Percentiles rank a stretch among this genome's conserved stretches.
Evolutionary conservation across 768 basidiomycete genomes (phyloP).

Genomic region (Amanita fuliginea): DNA sequence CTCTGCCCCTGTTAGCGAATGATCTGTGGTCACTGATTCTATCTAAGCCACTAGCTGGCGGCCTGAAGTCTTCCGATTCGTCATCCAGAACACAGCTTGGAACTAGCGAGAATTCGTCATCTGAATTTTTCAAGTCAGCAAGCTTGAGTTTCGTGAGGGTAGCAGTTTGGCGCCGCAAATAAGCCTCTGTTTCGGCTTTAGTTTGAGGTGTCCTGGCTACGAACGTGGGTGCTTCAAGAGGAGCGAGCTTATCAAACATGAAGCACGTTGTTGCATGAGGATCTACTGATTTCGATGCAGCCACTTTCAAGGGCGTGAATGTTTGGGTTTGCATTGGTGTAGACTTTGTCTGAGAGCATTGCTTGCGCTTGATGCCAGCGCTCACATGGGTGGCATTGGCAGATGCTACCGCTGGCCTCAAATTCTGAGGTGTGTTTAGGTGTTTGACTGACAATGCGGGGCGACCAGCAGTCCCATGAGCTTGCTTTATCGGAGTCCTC

Average conservation of each 20-base stretch:
- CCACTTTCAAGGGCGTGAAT: slow-evolving; percentile 37
- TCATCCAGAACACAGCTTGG: slow-evolving; percentile 42
- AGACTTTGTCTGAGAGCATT: slow-evolving; percentile 29
- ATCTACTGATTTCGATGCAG: slow-evolving; percentile 21
- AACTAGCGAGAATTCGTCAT: slow-evolving; percentile 38
- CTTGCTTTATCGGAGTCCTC: slow-evolving; percentile 50
- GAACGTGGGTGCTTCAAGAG: slow-evolving; percentile 43
- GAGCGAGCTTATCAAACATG: slow-evolving; percentile 42
- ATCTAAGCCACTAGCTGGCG: slow-evolving; percentile 11
- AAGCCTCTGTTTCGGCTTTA: slow-evolving; percentile 42
- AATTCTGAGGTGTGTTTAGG: slow-evolving; percentile 16
- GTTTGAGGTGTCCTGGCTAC: slow-evolving; percentile 35
- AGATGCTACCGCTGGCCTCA: slow-evolving; percentile 12
- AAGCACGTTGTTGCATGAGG: slow-evolving; percentile 25
- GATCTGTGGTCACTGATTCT: slow-evolving; percentile 6
- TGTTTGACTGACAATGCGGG: slow-evolving; percentile 29
- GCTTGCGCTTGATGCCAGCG: slow-evolving; percentile 59
- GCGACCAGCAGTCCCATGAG: slow-evolving; percentile 26
- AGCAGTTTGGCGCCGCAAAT: slow-evolving; percentile 44
- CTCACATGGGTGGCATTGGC: slow-evolving; percentile 21
- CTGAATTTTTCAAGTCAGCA: slow-evolving; percentile 38
- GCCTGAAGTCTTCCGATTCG: slow-evolving; percentile 14
- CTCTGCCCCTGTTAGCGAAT: slow-evolving; percentile 23
- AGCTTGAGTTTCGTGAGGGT: slow-evolving; percentile 54
- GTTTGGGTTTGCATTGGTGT: slow-evolving; percentile 47